Evolutionary conservation across 345 rosid genomes (phyloP).

Genomic region (Arabis hirsuta): DNA sequence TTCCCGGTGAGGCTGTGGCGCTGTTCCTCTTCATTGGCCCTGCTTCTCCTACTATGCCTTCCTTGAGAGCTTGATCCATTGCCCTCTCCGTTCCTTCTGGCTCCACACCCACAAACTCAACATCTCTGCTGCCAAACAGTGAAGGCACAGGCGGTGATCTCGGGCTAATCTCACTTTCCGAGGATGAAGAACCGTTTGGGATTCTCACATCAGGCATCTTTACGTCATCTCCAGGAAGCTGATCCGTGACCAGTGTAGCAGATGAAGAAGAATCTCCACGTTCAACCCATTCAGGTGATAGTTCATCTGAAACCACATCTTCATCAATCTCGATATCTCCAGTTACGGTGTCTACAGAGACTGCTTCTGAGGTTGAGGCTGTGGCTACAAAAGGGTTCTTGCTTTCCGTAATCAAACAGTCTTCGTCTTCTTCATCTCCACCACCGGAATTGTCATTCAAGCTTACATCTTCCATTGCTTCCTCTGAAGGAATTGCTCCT

Average conservation of each 20-base stretch:
- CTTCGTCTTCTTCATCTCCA: slow-evolving; percentile 72
- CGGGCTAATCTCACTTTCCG: slow-evolving; percentile 45
- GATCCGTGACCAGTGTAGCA: slow-evolving; percentile 53
- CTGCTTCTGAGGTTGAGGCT: slow-evolving; percentile 47
- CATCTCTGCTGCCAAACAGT: slow-evolving; percentile 86
- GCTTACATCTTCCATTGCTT: slow-evolving; percentile 78
- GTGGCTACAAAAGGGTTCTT: slow-evolving; percentile 36
- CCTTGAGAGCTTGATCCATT: slow-evolving; percentile 96
- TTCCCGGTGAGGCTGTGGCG: slow-evolving; percentile 54
- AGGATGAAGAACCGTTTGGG: slow-evolving; percentile 46
- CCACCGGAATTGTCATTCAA: slow-evolving; percentile 73
- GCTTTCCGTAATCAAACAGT: slow-evolving; percentile 53
- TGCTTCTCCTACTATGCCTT: slow-evolving; percentile 95
- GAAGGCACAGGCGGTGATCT: slow-evolving; percentile 64
- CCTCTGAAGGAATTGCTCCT: slow-evolving; percentile 60
- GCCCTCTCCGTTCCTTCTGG: slow-evolving; percentile 89
- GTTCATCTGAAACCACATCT: slow-evolving; percentile 59
- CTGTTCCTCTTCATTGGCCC: slow-evolving; percentile 78
- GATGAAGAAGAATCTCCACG: slow-evolving; percentile 60
- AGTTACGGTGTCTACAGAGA: slow-evolving; percentile 17
- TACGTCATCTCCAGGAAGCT: slow-evolving; percentile 41
- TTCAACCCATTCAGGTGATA: slow-evolving; percentile 77
- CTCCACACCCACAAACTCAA: slow-evolving; percentile 94
- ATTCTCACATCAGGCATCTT: slow-evolving; percentile 50
- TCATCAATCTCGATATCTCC: slow-evolving; percentile 55